Base-by-base conservation (phyloP, 257 asterid species). In the Phtheirospermum japonicum region DNA sequence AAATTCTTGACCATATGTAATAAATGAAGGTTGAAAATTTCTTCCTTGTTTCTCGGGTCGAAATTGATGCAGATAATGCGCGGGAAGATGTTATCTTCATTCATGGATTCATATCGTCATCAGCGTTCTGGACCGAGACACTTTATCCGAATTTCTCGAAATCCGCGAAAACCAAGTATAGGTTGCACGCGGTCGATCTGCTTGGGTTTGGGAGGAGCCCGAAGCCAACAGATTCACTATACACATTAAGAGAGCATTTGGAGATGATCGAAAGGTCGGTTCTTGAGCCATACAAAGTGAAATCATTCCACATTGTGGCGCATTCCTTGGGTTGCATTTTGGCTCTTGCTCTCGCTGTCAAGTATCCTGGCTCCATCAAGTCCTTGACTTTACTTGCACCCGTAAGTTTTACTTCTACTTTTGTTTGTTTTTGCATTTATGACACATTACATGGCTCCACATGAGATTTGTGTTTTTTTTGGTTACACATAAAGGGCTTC, bases 191-290 rank as follows among this genome's bases (percentile, higher is more conserved):
- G 0, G 89, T 93, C 52, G 99, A 93, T 80, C 80, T 93, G 46
- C 79, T 93, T 0, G 99, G 99, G 0, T 93, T 93, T 49, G 99
- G 99, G 19, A 72, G 89, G 45, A 93, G 99, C 75, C 99, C 99
- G 0, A 93, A 93, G 30, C 99, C 99, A 0, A 63, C 64, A 0
- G 97, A 89, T 62, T 93, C 97, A 0, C 72, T 93, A 0, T 93
- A 89, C 79, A 93, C 99, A 0, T 32, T 87, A 26, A 70, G 87
- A 28, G 99, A 93, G 60, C 99, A 93, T 78, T 26, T 93, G 71
- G 97, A 89, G 66, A 89, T 89, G 97, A 89, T 93, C 1, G 97
- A 93, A 23, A 82, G 63, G 19, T 93, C 96, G 0, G 97, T 89
- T 9, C 46, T 93, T 4, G 92, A 85, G 61, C 67, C 84, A 1